These are phyloP conservation scores for Zymoseptoria tritici DNA, from an alignment of 2,329 filamentous ascomycete species.

Conservation along the genomic window DNA sequence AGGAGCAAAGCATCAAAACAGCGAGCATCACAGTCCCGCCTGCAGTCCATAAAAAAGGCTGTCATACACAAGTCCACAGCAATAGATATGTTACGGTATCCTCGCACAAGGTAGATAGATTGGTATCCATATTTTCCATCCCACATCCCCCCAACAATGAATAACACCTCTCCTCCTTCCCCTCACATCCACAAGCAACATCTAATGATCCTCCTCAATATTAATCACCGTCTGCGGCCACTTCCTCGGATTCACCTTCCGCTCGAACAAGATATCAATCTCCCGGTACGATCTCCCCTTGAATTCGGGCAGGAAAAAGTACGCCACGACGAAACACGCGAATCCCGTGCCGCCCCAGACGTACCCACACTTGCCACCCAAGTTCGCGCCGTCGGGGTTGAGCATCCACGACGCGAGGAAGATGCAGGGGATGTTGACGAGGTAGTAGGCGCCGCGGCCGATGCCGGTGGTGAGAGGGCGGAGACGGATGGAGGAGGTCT, in stretches of 20 bases:
- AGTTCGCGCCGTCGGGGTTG: slow-evolving; percentile 29
- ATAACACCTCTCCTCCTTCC: neutral
- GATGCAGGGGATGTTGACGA: slow-evolving; percentile 59
- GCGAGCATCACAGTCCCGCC: too few species aligned
- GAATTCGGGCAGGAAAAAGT: slow-evolving; percentile 48
- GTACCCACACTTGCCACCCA: slow-evolving; percentile 51
- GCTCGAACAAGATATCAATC: slow-evolving; percentile 54
- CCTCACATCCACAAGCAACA: neutral
- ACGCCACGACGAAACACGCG: slow-evolving; percentile 44
- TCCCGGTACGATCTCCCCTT: slow-evolving; percentile 53
- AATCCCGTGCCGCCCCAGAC: slow-evolving; percentile 53
- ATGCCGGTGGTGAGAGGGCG: slow-evolving; percentile 58
- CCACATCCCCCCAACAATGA: neutral
- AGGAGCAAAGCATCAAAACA: too few species aligned
- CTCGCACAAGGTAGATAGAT: neutral
- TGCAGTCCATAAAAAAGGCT: too few species aligned
- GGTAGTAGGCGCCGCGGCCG: slow-evolving; percentile 57
- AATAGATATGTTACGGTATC: too few species aligned
- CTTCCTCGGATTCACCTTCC: slow-evolving; percentile 47
- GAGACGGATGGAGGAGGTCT: slow-evolving; percentile 59
- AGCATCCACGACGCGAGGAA: slow-evolving; percentile 37
- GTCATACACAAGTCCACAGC: too few species aligned
- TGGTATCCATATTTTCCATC: neutral
- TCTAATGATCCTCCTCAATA: slow-evolving; percentile 56
- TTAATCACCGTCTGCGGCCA: slow-evolving; percentile 51